Conservation (phyloP, 768 basidiomycete species). For the Termitomyces sp. region DNA sequence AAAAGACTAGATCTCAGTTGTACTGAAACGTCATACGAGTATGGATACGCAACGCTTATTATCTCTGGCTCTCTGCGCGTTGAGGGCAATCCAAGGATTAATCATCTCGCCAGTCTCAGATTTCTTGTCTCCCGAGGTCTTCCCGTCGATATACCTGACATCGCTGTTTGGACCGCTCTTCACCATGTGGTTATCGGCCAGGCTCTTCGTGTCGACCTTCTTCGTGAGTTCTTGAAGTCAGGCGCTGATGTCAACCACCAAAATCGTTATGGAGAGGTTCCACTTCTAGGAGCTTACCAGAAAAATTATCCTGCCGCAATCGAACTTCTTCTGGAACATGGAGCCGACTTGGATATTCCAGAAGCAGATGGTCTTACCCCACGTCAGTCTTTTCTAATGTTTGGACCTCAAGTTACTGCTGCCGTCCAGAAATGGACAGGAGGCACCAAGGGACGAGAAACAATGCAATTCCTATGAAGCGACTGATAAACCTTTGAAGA, state of each 20-base stretch:
- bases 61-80: conserved; percentile 36
- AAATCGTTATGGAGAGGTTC: too few relatives aligned
- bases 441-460: too few relatives aligned
- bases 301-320: conserved; percentile 26
- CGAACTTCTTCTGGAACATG: conserved; percentile 45
- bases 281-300: conserved; percentile 32
- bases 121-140: too few relatives aligned
- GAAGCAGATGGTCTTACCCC: conserved; percentile 36
- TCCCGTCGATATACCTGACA: conserved; percentile 37
- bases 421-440: conserved; percentile 43
- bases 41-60: conserved; percentile 37
- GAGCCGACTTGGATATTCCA: conserved; percentile 38
- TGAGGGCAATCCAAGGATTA: background rate
- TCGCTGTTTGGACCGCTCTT: conserved; percentile 46
- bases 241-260: conserved; percentile 48
- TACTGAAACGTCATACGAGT: conserved; percentile 39
- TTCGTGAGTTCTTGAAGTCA: conserved; percentile 34
- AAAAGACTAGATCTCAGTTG: conserved; percentile 28
- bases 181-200: conserved; percentile 37
- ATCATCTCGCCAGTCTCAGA: background rate
- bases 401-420: conserved; percentile 43
- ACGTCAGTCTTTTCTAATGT: conserved; percentile 21
- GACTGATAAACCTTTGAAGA: conserved; percentile 27
- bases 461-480: conserved; percentile 36
- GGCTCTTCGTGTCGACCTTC: conserved; percentile 23